phyloP scores from a whole-genome alignment of 257 asterid genomes.

The Solanum pinnatisectum region DNA sequence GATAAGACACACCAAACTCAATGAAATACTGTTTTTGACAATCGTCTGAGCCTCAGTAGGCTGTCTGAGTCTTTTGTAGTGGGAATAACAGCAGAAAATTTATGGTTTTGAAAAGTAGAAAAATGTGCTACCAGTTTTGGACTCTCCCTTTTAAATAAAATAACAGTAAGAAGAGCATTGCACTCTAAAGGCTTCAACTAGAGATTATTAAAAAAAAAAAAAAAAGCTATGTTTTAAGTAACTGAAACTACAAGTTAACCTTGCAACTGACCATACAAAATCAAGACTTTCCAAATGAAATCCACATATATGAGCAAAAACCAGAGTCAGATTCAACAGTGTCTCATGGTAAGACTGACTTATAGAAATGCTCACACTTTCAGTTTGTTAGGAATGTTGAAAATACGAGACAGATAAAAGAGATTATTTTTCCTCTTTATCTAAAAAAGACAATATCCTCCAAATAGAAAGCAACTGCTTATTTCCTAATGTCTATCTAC shows the following conservation, averaged over 20 bases:
- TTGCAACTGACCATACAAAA: background rate
- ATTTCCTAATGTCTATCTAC: background rate
- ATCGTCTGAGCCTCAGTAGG: background rate
- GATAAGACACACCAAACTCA: background rate
- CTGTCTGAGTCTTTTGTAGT: background rate
- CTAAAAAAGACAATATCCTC: background rate
- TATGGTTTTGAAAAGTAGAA: background rate
- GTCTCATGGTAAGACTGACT: background rate
- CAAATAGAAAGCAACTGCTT: background rate
- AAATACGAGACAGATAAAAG: background rate
- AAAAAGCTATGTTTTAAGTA: background rate
- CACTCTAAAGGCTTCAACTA: background rate
- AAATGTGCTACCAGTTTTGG: background rate
- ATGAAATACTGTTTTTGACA: background rate
- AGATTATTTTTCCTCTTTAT: background rate
- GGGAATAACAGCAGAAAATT: background rate
- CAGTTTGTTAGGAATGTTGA: background rate
- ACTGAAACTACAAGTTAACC: background rate
- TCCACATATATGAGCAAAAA: background rate
- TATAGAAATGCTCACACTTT: background rate
- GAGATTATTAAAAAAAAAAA: background rate
- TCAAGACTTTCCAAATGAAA: background rate
- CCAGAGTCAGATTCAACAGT: background rate
- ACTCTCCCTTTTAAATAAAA: background rate
- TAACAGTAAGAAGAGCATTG: background rate